These are phyloP conservation scores for Aureobasidium sp. DNA, from an alignment of 2,329 filamentous ascomycete genomes.

Conservation along the genomic window DNA sequence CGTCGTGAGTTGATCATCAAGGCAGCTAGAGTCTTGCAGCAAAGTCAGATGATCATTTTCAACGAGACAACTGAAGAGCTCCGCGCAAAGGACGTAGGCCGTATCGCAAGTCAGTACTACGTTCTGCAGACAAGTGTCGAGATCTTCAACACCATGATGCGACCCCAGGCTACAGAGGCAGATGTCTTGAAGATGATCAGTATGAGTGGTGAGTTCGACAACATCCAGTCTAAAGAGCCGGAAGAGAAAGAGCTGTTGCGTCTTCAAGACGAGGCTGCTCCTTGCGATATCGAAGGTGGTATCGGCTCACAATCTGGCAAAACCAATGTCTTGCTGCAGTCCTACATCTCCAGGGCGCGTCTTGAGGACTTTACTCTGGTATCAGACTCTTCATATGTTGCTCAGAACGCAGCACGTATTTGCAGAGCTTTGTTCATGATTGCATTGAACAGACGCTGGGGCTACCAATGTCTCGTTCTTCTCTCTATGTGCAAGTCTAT, in stretches of 20 bases:
- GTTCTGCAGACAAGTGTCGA: slow-evolving; percentile 89
- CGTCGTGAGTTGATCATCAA: slow-evolving; percentile 80
- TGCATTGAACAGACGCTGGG: slow-evolving; percentile 89
- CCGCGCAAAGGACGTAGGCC: slow-evolving; percentile 85
- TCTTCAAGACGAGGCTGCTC: slow-evolving; percentile 61
- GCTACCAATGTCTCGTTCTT: slow-evolving; percentile 85
- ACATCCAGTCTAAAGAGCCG: slow-evolving; percentile 83
- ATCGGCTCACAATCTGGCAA: slow-evolving; percentile 69
- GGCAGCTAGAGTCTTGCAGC: slow-evolving; percentile 76
- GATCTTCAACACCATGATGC: slow-evolving; percentile 95
- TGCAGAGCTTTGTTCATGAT: slow-evolving; percentile 96
- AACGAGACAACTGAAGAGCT: slow-evolving; percentile 92
- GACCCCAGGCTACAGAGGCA: slow-evolving; percentile 72
- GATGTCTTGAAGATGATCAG: slow-evolving; percentile 95
- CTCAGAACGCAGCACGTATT: slow-evolving; percentile 90
- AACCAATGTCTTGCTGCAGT: slow-evolving; percentile 90
- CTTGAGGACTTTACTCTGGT: slow-evolving; percentile 89
- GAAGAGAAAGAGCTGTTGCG: slow-evolving; percentile 80
- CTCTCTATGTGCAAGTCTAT: slow-evolving; percentile 93
- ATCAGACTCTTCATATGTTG: slow-evolving; percentile 89
- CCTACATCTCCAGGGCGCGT: slow-evolving; percentile 81
- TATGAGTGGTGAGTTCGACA: slow-evolving; percentile 96
- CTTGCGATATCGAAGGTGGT: slow-evolving; percentile 68
- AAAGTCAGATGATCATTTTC: slow-evolving; percentile 98
- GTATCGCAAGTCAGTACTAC: slow-evolving; percentile 96